Evolutionary conservation across 2,329 filamentous ascomycete species (phyloP).

Genomic region (Fusarium transvaalense): DNA sequence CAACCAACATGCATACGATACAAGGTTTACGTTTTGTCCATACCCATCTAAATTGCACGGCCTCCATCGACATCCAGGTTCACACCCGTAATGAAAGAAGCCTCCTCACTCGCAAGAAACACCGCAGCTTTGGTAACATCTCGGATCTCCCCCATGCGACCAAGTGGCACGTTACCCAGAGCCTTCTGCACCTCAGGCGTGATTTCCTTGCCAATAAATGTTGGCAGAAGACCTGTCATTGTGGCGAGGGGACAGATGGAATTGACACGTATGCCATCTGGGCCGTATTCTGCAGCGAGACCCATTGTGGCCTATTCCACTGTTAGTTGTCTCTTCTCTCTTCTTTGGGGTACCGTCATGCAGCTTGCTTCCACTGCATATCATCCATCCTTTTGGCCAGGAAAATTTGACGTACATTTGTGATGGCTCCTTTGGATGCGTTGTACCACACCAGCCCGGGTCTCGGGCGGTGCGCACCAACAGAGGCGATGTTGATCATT

Average conservation of each 20-base stretch:
- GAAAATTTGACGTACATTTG: slow-evolving; percentile 56
- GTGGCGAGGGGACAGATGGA: slow-evolving; percentile 77
- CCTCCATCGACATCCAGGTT: slow-evolving; percentile 66
- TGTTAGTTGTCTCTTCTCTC: slow-evolving; percentile 4
- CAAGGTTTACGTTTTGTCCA: neutral
- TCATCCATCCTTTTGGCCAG: neutral
- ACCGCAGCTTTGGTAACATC: slow-evolving; percentile 79
- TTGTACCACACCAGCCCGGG: slow-evolving; percentile 78
- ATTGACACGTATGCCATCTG: slow-evolving; percentile 79
- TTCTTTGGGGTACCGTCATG: neutral
- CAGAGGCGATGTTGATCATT: slow-evolving; percentile 30
- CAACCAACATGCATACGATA: neutral
- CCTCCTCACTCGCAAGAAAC: slow-evolving; percentile 79
- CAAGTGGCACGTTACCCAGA: slow-evolving; percentile 68
- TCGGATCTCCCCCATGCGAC: slow-evolving; percentile 53
- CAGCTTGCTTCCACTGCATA: neutral
- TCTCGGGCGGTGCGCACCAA: slow-evolving; percentile 60
- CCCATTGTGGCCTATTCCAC: slow-evolving; percentile 57
- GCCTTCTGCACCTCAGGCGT: slow-evolving; percentile 70
- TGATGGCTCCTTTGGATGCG: slow-evolving; percentile 74
- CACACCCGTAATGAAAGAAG: slow-evolving; percentile 78
- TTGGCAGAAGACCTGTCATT: slow-evolving; percentile 11
- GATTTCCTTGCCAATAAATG: slow-evolving; percentile 71
- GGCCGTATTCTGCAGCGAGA: slow-evolving; percentile 79
- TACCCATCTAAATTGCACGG: slow-evolving; percentile 2